Evolutionary conservation across 768 basidiomycete species (phyloP), one percentile per base, ranked within the genome.

Genomic region (Tubosaeta sp.): DNA sequence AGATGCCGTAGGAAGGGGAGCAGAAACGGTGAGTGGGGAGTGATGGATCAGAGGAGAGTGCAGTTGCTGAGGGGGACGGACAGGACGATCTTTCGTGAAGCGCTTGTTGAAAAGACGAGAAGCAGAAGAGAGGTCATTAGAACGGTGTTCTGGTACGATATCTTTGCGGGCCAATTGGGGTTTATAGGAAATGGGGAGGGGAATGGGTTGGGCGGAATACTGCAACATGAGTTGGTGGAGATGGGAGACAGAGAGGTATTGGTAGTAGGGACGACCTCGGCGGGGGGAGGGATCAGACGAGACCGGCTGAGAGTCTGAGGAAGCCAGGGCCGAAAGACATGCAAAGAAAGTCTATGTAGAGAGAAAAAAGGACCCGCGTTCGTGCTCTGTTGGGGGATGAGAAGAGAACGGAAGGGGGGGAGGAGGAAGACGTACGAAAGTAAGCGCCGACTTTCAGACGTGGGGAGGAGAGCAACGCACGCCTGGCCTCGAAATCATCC

Each of bases 211-310:
- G 3, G 68, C 68, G 19, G 67, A 69, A 8, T 79, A 80, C 72
- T 82, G 81, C 78, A 83, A 79, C 82, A 84, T 84, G 70, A 68
- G 75, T 57, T 65, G 56, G 56, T 56, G 61, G 11, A 64, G 59
- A 36, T 44, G 59, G 51, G 61, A 65, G 35, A 65, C 65, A 35
- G 62, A 60, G 46, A 65, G 65, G 59, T 56, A 64, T 51, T 59
- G 61, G 54, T 65, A 57, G 59, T 61, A 69, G 38, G 53, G 60
- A 61, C 65, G 67, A 63, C 66, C 66, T 66, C 59, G 70, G 57
- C 45, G 54, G 40, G 49, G 41, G 48, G 38, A 39, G 61, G 63
- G 70, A 72, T 76, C 79, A 80, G 80, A 79, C 79, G 72, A 77
- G 81, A 77, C 80, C 64, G 58, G 64, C 64, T 62, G 62, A 52